Evolutionary conservation across 2,329 filamentous ascomycete genomes (phyloP).

Genomic region (Ophiocordyceps australis): DNA sequence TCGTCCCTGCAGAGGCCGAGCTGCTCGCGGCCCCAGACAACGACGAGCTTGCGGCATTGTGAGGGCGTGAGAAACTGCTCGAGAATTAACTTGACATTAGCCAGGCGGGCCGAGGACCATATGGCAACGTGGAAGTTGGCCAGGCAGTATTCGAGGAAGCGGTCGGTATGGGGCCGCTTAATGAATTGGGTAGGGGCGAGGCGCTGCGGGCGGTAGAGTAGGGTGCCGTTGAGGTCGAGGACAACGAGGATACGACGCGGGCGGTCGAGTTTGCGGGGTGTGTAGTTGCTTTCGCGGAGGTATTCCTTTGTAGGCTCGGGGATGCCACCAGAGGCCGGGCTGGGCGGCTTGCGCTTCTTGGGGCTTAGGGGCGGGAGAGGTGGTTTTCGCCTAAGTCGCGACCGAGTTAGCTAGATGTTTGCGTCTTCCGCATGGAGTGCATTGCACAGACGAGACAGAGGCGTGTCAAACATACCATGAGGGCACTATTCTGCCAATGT

Average conservation of each 20-base stretch:
- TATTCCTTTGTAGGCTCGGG: slow-evolving; percentile 45
- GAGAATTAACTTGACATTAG: slow-evolving; percentile 56
- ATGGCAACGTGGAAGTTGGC: slow-evolving; percentile 63
- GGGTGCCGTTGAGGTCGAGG: slow-evolving; percentile 84
- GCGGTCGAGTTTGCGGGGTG: slow-evolving; percentile 18
- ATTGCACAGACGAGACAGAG: no score
- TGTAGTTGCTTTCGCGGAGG: slow-evolving; percentile 29
- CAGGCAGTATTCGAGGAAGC: slow-evolving; percentile 60
- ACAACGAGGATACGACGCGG: slow-evolving; percentile 59
- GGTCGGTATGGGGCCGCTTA: slow-evolving; percentile 45
- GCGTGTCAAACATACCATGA: no score
- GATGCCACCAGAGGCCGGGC: slow-evolving; percentile 30
- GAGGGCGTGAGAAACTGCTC: slow-evolving; percentile 38
- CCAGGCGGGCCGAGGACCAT: slow-evolving; percentile 70
- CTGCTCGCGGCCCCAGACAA: slow-evolving; percentile 61
- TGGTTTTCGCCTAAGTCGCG: no score
- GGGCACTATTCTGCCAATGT: no score
- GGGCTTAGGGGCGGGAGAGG: not conserved
- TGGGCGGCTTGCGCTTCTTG: slow-evolving; percentile 9
- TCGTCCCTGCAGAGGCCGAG: slow-evolving; percentile 48
- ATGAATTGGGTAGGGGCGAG: slow-evolving; percentile 32
- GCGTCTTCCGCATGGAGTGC: no score
- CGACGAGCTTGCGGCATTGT: slow-evolving; percentile 38
- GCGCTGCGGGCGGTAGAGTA: slow-evolving; percentile 51
- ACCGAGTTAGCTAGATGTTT: no score